These are phyloP conservation scores for Russula brevipes DNA, from an alignment of 768 basidiomycete genomes.

Conservation along the genomic window DNA sequence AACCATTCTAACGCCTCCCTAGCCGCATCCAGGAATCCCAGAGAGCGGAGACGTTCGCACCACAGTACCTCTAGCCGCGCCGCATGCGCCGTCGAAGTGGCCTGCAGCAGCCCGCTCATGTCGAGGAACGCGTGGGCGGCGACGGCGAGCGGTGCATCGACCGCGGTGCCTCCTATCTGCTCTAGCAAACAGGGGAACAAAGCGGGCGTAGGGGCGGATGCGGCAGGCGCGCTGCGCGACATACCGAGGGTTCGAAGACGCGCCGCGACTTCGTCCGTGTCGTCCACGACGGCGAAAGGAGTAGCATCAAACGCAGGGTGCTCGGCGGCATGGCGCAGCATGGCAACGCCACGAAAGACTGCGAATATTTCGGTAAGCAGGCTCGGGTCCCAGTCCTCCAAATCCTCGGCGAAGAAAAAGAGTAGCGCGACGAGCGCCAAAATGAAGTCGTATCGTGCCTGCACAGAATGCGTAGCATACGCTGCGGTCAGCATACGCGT, in stretches of 20 bases:
- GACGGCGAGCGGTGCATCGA: conserved; percentile 46
- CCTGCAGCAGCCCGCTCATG: conserved; percentile 58
- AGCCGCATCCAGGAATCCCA: conserved; percentile 58
- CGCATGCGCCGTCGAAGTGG: conserved; percentile 61
- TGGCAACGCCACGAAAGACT: conserved; percentile 71
- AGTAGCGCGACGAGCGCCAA: conserved; percentile 60
- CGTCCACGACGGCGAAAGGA: conserved; percentile 30
- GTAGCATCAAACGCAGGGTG: conserved; percentile 49
- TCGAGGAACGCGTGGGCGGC: conserved; percentile 71
- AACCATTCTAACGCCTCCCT: conserved; percentile 69
- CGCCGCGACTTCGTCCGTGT: conserved; percentile 51
- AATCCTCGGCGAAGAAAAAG: conserved; percentile 63
- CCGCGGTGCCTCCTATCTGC: conserved; percentile 37
- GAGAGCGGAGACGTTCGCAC: conserved; percentile 59
- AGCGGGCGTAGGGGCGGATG: conserved; percentile 41
- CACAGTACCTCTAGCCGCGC: conserved; percentile 66
- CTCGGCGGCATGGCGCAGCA: conserved; percentile 55
- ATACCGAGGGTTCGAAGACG: conserved; percentile 74
- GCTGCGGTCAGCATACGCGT: conserved; percentile 53
- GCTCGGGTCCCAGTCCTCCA: conserved; percentile 59
- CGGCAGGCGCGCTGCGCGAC: conserved; percentile 33
- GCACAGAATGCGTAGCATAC: conserved; percentile 57
- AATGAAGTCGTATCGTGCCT: conserved; percentile 72
- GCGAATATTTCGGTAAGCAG: conserved; percentile 71
- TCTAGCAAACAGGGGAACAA: conserved; percentile 58